phyloP scores from a whole-genome alignment of 495 filamentous ascomycete genomes.

The Penicillium longicatenatum region DNA sequence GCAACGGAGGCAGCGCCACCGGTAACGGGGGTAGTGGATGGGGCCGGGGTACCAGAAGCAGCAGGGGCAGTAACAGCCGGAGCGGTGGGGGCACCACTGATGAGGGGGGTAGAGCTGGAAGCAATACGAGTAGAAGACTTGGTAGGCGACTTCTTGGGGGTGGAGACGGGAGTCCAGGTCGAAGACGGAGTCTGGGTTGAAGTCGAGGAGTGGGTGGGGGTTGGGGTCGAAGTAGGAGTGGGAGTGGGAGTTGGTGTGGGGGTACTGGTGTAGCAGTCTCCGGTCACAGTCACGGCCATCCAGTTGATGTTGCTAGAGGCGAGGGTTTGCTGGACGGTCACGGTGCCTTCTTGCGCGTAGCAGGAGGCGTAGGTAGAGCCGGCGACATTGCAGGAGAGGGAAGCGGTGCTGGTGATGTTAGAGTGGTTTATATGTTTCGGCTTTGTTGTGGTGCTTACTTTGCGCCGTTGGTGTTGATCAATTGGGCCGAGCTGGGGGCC shows the following conservation, averaged over 20 bases:
- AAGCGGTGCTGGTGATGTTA: slow-evolving; percentile 21
- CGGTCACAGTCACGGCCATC: slow-evolving; percentile 33
- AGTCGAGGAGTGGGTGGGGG: slow-evolving; percentile 11
- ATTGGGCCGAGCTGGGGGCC: slow-evolving; percentile 23
- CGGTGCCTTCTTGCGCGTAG: slow-evolving; percentile 26
- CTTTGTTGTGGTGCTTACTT: slow-evolving; percentile 18
- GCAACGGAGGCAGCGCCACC: slow-evolving; percentile 23
- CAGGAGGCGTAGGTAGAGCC: slow-evolving; percentile 38
- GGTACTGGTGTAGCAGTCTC: slow-evolving; percentile 14
- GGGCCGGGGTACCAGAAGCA: slow-evolving; percentile 1
- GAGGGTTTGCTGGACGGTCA: slow-evolving; percentile 24
- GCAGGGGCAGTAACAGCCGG: slow-evolving; percentile 12
- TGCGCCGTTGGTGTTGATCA: slow-evolving; percentile 21
- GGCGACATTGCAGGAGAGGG: slow-evolving; percentile 32
- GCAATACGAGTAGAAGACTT: slow-evolving; percentile 21
- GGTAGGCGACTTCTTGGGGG: slow-evolving; percentile 15
- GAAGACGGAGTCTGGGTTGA: slow-evolving; percentile 11
- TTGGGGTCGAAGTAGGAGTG: slow-evolving; percentile 25
- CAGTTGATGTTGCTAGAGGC: slow-evolving; percentile 24
- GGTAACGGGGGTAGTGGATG: slow-evolving; percentile 13
- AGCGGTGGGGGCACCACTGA: slow-evolving; percentile 14
- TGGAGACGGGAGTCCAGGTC: slow-evolving; percentile 14
- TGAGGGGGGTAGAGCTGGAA: slow-evolving; percentile 22
- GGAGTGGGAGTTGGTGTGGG: slow-evolving; percentile 21
- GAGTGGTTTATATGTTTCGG: neutral